Evolutionary conservation across 352 stramenopile genomes (phyloP).

Genomic region (Phytophthora pinifolia): DNA sequence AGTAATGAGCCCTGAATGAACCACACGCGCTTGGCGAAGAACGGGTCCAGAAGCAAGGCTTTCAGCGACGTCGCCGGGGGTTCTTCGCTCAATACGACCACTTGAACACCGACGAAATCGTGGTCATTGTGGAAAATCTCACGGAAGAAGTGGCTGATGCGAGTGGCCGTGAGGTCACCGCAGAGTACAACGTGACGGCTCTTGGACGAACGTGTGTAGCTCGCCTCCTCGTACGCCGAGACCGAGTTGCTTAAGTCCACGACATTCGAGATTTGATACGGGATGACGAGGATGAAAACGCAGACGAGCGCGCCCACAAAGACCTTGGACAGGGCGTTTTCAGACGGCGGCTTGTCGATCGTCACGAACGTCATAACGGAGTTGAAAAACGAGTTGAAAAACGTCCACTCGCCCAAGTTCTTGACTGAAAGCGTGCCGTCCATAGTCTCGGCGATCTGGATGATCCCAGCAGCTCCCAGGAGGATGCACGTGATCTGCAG

Average conservation of each 20-base stretch:
- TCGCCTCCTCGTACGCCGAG: constrained; percentile 70
- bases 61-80: constrained; percentile 74
- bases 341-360: constrained; percentile 79
- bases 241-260: constrained; percentile 79
- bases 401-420: constrained; percentile 80
- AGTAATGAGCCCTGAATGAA: constrained; percentile 83
- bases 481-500: constrained; percentile 82
- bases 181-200: constrained; percentile 82
- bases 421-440: constrained; percentile 50
- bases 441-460: constrained; percentile 86
- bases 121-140: constrained; percentile 90
- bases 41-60: constrained; percentile 77
- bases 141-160: constrained; percentile 85
- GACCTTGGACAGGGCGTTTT: constrained; percentile 80
- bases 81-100: constrained; percentile 78
- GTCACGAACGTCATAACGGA: constrained; percentile 88
- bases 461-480: constrained; percentile 72
- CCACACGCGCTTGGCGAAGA: constrained; percentile 82
- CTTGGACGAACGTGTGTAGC: constrained; percentile 63
- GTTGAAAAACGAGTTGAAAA: constrained; percentile 90
- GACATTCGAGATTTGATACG: constrained; percentile 83
- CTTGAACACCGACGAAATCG: constrained; percentile 76
- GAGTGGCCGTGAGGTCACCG: constrained; percentile 76
- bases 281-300: constrained; percentile 83
- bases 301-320: constrained; percentile 84